These are phyloP conservation scores for Hyaloscypha finlandica DNA, from an alignment of 495 filamentous ascomycete species.

Conservation along the genomic window DNA sequence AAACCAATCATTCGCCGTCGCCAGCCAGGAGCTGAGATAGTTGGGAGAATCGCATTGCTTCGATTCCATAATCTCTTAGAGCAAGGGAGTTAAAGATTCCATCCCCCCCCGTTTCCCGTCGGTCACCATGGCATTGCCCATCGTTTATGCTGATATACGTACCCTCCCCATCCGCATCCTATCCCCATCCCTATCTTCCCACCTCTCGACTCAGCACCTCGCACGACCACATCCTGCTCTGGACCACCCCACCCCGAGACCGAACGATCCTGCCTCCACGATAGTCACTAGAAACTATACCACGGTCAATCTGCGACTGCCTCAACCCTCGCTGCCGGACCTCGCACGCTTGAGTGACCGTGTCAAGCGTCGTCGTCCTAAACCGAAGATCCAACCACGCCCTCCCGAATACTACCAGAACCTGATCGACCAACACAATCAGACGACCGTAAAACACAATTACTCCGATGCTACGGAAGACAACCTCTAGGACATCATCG, in stretches of 20 bases:
- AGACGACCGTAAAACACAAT: slow-evolving; percentile 13
- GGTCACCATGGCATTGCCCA: slow-evolving; percentile 9
- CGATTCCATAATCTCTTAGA: too few relatives aligned
- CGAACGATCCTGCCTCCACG: slow-evolving; percentile 12
- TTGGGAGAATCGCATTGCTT: too few relatives aligned
- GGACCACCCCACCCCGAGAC: background rate
- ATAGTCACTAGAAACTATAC: slow-evolving; percentile 11
- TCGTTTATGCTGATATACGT: slow-evolving; percentile 10
- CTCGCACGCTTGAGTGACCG: slow-evolving; percentile 11
- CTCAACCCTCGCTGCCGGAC: slow-evolving; percentile 14
- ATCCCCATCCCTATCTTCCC: slow-evolving; percentile 8
- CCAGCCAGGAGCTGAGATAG: too few relatives aligned
- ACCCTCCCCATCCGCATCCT: slow-evolving; percentile 1
- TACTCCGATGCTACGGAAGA: slow-evolving; percentile 14
- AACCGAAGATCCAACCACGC: slow-evolving; percentile 18
- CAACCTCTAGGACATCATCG: slow-evolving; percentile 16
- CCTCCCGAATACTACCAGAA: background rate
- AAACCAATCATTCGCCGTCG: too few relatives aligned
- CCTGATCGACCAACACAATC: slow-evolving; percentile 6
- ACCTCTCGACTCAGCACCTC: slow-evolving; percentile 10
- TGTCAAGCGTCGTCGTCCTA: slow-evolving; percentile 18
- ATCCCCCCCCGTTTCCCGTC: too few relatives aligned
- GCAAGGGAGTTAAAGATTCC: too few relatives aligned
- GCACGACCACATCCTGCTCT: slow-evolving; percentile 17
- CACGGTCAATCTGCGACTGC: slow-evolving; percentile 12